Conservation (phyloP, 345 rosid species). For the Eucalyptus leucophloia region DNA sequence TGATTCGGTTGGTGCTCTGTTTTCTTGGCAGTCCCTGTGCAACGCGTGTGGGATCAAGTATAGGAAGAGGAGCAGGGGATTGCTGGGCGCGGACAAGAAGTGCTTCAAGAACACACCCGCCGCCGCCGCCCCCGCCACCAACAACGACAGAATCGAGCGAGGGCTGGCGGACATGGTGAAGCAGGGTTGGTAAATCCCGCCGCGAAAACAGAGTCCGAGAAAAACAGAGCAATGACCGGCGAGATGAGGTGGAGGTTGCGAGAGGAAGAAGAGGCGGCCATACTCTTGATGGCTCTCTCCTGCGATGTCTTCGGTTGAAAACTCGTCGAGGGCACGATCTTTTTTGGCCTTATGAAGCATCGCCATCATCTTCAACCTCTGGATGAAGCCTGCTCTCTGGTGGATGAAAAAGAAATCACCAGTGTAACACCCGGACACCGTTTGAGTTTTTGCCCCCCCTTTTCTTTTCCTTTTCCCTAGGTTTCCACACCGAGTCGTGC, state of each 20-base stretch:
- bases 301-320: conserved; percentile 10
- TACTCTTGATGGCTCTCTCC: conserved; percentile 53
- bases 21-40: conserved; percentile 48
- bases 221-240: background rate
- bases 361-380: background rate
- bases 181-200: background rate
- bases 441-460: background rate
- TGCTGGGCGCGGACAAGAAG: conserved; percentile 10
- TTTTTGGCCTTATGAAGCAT: background rate
- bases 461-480: background rate
- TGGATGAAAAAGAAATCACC: background rate
- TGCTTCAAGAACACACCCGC: background rate
- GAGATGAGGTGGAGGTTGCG: conserved; percentile 18
- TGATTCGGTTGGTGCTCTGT: background rate
- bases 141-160: background rate
- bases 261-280: conserved; percentile 62
- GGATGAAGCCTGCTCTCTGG: background rate
- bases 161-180: background rate
- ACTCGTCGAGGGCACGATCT: background rate
- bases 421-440: background rate
- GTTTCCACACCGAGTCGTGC: background rate
- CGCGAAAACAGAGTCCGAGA: background rate
- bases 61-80: conserved; percentile 50
- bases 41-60: conserved; percentile 92
- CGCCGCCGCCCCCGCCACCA: background rate